These are phyloP conservation scores for Syzygium aromaticum DNA, from an alignment of 345 rosid genomes.

Conservation along the genomic window DNA sequence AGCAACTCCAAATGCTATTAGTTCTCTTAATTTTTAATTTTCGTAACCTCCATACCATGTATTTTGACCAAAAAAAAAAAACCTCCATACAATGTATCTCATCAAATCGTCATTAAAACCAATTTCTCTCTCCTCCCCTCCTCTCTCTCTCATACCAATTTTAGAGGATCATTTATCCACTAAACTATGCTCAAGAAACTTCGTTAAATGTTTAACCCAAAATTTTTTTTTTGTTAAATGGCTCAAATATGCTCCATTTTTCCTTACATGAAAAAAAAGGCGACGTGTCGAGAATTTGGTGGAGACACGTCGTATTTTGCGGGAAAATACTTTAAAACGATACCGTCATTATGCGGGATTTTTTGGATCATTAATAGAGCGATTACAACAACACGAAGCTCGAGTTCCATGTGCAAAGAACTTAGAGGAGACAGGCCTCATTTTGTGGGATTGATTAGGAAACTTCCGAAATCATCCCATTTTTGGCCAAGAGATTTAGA, in stretches of 20 bases:
- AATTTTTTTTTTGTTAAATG: not conserved
- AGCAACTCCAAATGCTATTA: not conserved
- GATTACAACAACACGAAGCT: not conserved
- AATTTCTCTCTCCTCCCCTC: not conserved
- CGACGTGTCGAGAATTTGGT: not conserved
- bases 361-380: not conserved
- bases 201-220: not conserved
- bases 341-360: not conserved
- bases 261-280: not conserved
- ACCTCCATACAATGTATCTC: not conserved
- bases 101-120: not conserved
- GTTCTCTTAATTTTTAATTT: not conserved
- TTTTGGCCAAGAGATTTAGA: not conserved
- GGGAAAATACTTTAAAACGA: not conserved
- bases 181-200: not conserved
- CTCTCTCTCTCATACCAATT: no score
- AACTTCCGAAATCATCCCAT: not conserved
- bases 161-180: not conserved
- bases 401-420: no score
- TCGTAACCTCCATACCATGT: not conserved
- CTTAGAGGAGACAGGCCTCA: no score
- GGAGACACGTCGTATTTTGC: not conserved
- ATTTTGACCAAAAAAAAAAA: not conserved
- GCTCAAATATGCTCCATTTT: not conserved
- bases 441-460: not conserved